Percentiles rank a stretch among this genome's conserved stretches.
Conservation (phyloP, 352 stramenopile genomes). For the Globisporangium nagaii region DNA sequence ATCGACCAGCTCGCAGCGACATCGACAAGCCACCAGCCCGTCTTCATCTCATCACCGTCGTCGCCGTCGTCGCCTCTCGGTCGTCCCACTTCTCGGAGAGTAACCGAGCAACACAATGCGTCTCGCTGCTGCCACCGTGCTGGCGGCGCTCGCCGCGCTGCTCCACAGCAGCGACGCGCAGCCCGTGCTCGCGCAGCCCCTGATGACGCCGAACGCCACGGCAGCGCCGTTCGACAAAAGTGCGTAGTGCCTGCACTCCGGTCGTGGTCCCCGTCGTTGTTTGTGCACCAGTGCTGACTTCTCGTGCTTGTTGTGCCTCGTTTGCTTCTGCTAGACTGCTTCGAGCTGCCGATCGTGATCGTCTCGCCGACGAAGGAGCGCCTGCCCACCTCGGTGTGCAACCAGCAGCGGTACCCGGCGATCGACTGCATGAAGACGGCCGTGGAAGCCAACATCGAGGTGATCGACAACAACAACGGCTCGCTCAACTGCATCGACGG, state of each 20-base stretch:
- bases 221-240: conserved; percentile 8
- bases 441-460: conserved; percentile 45
- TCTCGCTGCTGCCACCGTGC: not conserved
- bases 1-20: conserved; percentile 1
- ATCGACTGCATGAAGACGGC: conserved; percentile 59
- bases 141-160: not conserved
- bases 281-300: not conserved
- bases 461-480: conserved; percentile 54
- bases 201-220: not conserved
- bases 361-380: conserved; percentile 43
- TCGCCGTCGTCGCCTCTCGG: not conserved
- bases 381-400: conserved; percentile 68
- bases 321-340: conserved; percentile 26
- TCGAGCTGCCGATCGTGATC: conserved; percentile 65
- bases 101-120: not conserved
- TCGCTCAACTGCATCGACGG: conserved; percentile 54
- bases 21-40: not conserved
- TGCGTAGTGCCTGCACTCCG: not conserved
- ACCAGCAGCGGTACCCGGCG: conserved; percentile 60
- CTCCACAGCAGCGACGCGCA: not conserved
- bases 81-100: not conserved
- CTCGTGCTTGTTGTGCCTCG: not conserved
- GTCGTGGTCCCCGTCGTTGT: no score
- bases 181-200: not conserved
- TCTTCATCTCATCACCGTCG: not conserved